Base-by-base conservation (phyloP, 106 monocot genomes). In the Dendrobium huoshanense region DNA sequence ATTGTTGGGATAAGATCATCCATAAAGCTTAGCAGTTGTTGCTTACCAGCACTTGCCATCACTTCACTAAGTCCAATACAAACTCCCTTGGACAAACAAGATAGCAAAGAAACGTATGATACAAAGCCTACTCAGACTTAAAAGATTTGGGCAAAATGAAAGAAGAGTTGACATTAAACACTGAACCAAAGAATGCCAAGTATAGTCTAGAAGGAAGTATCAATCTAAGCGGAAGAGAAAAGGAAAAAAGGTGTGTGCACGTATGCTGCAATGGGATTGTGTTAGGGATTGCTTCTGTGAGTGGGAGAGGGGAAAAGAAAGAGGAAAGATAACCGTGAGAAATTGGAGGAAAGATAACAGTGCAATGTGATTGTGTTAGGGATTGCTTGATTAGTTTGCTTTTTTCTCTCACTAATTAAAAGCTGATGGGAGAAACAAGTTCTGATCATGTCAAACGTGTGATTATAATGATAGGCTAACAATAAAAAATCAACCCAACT, bases 1-100 rank as follows among this genome's bases (percentile, higher is more conserved):
- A 99, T 99, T 73, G 99, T 99, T 55, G 95, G 91, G 49, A 99
- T 99, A 65, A 99, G 99, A 25, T 90, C 83, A 86, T 91, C 91
- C 95, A 95, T 99, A 75, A 93, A 99, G 85, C 79, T 87, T 83
- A 99, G 74, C 48, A 99, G 82, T 78, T 99, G 99, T 55, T 99
- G 92, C 82, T 87, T 99, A 73, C 99, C 99, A 82, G 95, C 91
- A 85, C 91, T 93, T 61, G 90, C 91, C 99, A 99, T 95, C 74
- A 99, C 99, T 82, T 99, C 99, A 85, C 95, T 95, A 77, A 99
- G 86, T 81, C 99, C 95, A 81, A 99, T 91, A 79, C 99, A 99
- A 59, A 99, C 99, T 13, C 99, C 95, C 99, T 99, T 43, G 74
- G 7, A 44, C 19, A 41, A 74, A 41, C 10, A 74, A 33, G 37